Evolutionary conservation across 306 rosid species (phyloP).

Genomic region (Cicer judaicum): DNA sequence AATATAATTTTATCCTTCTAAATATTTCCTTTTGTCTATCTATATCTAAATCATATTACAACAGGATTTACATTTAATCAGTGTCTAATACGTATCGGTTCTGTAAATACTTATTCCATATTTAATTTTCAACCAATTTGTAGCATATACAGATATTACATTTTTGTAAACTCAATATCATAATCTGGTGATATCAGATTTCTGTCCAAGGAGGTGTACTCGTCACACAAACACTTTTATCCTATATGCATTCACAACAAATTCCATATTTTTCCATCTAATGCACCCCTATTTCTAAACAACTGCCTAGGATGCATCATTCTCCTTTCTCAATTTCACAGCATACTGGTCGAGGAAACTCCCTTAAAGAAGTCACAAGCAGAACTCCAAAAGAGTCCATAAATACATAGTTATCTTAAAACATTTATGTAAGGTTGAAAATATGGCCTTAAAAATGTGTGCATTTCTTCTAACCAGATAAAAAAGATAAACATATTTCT

Average conservation of each 20-base stretch:
- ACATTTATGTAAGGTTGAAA: neutral
- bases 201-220: neutral
- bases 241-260: neutral
- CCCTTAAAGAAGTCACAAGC: neutral
- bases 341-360: neutral
- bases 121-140: too few species aligned
- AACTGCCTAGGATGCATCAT: neutral
- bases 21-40: neutral
- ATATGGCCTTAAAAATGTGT: neutral
- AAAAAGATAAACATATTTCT: neutral
- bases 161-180: neutral
- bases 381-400: slow-evolving; percentile 8
- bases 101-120: neutral
- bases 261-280: neutral
- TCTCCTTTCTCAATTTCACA: slow-evolving; percentile 1
- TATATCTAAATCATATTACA: neutral
- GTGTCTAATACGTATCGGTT: neutral
- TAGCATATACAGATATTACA: neutral
- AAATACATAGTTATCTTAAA: neutral
- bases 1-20: too few species aligned
- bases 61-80: neutral
- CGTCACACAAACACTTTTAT: neutral
- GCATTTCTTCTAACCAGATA: slow-evolving; percentile 1
- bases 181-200: neutral
- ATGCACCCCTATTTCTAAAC: neutral